Conservation (phyloP, 768 basidiomycete genomes). For the Auriculariales sp. region DNA sequence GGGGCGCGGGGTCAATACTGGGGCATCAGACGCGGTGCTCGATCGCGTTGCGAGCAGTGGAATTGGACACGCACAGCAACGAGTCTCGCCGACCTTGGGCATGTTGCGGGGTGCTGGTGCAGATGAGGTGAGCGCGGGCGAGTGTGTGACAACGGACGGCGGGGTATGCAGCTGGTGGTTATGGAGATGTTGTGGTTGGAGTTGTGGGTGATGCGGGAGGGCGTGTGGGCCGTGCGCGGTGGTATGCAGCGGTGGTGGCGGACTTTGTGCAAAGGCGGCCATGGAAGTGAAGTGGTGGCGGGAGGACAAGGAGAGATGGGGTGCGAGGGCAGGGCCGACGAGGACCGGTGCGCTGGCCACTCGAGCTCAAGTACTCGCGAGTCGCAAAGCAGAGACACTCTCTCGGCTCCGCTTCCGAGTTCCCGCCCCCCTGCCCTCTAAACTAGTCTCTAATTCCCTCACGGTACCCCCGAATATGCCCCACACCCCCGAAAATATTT, state of each 20-base stretch:
- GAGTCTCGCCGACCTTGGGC: not conserved
- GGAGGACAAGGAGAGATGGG: slow-evolving; percentile 17
- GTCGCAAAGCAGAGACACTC: not conserved
- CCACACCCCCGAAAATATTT: slow-evolving; percentile 47
- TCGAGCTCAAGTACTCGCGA: too few species aligned
- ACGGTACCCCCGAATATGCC: not conserved
- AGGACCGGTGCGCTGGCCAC: slow-evolving; percentile 20
- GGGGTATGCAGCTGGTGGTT: too few species aligned
- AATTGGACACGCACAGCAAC: not conserved
- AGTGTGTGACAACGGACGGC: not conserved
- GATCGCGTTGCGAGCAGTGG: not conserved
- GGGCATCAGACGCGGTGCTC: not conserved
- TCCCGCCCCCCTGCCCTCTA: not conserved
- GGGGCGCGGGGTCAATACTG: not conserved
- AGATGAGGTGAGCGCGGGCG: not conserved
- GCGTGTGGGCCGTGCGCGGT: not conserved
- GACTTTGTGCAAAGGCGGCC: not conserved
- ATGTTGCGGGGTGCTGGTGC: not conserved
- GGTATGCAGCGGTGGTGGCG: not conserved
- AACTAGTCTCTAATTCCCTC: not conserved
- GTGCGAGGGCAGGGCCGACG: slow-evolving; percentile 14
- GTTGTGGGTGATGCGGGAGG: not conserved
- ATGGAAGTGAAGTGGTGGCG: slow-evolving; percentile 11
- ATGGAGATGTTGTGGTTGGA: too few species aligned
- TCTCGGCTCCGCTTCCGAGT: not conserved